Evolutionary conservation across 2,329 filamentous ascomycete species (phyloP).

Genomic region (Knoxdaviesia capensis): DNA sequence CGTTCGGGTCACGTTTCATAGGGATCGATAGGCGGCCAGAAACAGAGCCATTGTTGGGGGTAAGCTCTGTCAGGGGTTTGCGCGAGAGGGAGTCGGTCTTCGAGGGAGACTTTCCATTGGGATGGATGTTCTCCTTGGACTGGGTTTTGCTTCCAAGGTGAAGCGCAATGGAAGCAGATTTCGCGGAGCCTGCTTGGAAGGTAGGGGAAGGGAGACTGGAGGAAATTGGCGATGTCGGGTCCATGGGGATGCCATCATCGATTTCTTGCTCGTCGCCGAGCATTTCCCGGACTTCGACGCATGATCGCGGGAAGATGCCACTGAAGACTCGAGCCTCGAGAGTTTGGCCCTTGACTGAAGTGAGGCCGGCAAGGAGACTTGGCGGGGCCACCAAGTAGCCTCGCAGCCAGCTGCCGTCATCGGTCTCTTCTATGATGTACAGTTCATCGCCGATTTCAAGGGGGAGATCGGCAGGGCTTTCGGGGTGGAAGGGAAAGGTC

Average conservation of each 20-base stretch:
- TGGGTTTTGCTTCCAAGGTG: conserved; percentile 4
- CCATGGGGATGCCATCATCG: conserved; percentile 20
- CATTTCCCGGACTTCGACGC: conserved; percentile 85
- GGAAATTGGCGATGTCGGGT: too few species aligned
- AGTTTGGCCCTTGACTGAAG: conserved; percentile 76
- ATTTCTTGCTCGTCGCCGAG: conserved; percentile 41
- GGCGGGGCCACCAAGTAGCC: conserved; percentile 92
- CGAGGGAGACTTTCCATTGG: conserved; percentile 3
- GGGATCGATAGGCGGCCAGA: conserved; percentile 23
- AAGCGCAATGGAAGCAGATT: conserved; percentile 14
- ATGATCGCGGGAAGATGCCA: conserved; percentile 90
- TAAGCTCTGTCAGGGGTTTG: conserved; percentile 11
- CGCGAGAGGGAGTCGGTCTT: conserved; percentile 1
- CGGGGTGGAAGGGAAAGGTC: conserved; percentile 80
- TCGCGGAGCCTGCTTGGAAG: conserved; percentile 23
- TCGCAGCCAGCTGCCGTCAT: conserved; percentile 79
- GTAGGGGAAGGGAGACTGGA: conserved; percentile 10
- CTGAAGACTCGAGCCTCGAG: conserved; percentile 93
- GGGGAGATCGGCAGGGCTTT: conserved; percentile 74
- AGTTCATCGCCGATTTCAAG: conserved; percentile 96
- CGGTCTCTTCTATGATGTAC: conserved; percentile 95
- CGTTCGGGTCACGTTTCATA: conserved; percentile 40
- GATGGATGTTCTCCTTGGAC: conserved; percentile 14
- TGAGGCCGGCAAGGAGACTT: conserved; percentile 77
- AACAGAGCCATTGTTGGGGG: conserved; percentile 14